Conservation (phyloP, 805 yeast species). For the Candida hispaniensis region DNA sequence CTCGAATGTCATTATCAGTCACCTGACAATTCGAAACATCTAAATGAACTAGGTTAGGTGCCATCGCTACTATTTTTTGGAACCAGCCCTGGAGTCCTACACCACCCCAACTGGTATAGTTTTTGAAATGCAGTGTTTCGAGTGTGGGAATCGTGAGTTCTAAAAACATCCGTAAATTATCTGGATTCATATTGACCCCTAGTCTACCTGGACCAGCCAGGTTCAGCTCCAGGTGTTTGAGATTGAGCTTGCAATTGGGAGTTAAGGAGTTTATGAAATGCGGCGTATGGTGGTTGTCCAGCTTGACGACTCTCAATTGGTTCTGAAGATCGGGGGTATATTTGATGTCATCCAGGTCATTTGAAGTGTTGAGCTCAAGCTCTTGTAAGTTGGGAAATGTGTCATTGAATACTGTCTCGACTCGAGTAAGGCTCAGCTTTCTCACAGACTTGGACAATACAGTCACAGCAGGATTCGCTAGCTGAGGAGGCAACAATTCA, state of each 20-base stretch:
- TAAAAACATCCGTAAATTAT: constrained; percentile 1
- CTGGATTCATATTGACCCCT: constrained; percentile 2
- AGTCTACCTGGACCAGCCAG: constrained; percentile 4
- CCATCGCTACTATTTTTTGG: constrained; percentile 1
- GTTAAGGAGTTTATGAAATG: constrained; percentile 13
- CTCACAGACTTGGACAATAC: background rate
- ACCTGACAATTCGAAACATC: constrained; percentile 6
- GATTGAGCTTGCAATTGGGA: constrained; percentile 1
- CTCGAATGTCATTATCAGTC: constrained; percentile 2
- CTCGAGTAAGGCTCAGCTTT: background rate
- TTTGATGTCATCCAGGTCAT: constrained; percentile 4
- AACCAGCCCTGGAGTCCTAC: constrained; percentile 5
- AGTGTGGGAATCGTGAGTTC: constrained; percentile 1
- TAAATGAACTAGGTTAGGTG: constrained; percentile 1
- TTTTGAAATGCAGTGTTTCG: constrained; percentile 1
- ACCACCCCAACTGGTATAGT: too few relatives aligned
- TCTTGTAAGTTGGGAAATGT: constrained; percentile 1
- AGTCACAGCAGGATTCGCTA: constrained; percentile 1
- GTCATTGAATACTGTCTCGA: constrained; percentile 1
- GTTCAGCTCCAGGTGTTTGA: constrained; percentile 7
- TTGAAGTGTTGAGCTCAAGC: constrained; percentile 3
- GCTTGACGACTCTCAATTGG: constrained; percentile 3
- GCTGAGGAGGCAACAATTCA: constrained; percentile 1
- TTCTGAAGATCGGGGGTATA: constrained; percentile 4
- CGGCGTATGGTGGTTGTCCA: constrained; percentile 13